These are phyloP conservation scores for Pythium biforme DNA, from an alignment of 352 stramenopile genomes.

Conservation along the genomic window DNA sequence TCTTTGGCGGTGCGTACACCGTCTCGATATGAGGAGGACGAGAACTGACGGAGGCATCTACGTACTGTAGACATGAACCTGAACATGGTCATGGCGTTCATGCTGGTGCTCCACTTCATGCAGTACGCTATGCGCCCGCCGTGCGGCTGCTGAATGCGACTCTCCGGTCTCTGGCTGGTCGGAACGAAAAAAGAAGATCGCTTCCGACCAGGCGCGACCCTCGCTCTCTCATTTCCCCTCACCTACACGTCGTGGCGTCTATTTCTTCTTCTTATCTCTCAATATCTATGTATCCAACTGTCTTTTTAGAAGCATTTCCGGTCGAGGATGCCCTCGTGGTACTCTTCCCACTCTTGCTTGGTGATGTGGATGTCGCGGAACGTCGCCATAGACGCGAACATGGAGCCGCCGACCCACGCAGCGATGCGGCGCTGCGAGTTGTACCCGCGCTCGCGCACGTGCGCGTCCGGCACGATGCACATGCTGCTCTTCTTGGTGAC, in stretches of 20 bases:
- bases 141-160: slow-evolving; percentile 70
- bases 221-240: too few species aligned
- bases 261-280: not conserved
- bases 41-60: not conserved
- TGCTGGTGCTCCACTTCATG: slow-evolving; percentile 86
- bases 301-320: slow-evolving; percentile 75
- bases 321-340: slow-evolving; percentile 82
- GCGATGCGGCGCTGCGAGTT: slow-evolving; percentile 84
- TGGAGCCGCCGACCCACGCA: slow-evolving; percentile 88
- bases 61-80: slow-evolving; percentile 65
- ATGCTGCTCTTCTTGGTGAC: slow-evolving; percentile 34
- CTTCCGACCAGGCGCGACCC: too few species aligned
- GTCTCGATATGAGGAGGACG: not conserved
- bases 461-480: slow-evolving; percentile 77
- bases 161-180: too few species aligned
- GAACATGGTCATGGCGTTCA: slow-evolving; percentile 84
- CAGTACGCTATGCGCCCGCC: slow-evolving; percentile 84
- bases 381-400: slow-evolving; percentile 86
- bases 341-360: slow-evolving; percentile 89
- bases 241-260: slow-evolving; percentile 10
- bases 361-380: slow-evolving; percentile 89
- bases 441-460: slow-evolving; percentile 79
- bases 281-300: not conserved
- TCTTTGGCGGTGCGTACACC: slow-evolving; percentile 66
- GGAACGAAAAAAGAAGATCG: too few species aligned